Conservation (phyloP, 2,329 filamentous ascomycete genomes). For the Cladosporium phlei region DNA sequence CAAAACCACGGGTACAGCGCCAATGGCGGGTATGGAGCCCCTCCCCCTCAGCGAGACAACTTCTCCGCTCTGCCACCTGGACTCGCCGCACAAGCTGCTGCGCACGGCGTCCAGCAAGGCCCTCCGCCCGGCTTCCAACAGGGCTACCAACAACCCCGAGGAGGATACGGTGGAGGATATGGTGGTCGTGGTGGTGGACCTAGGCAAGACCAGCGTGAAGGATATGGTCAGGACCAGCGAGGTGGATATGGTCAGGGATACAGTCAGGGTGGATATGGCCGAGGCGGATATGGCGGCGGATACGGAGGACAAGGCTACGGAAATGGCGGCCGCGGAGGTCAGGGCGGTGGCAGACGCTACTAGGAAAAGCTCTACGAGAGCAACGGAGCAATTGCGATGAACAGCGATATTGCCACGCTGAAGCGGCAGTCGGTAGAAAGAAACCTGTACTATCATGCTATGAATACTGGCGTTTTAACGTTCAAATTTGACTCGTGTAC, state of each 20-base stretch:
- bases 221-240: constrained; percentile 2
- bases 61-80: constrained; percentile 30
- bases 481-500: no score
- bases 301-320: constrained; percentile 15
- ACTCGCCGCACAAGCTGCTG: constrained; percentile 31
- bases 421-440: no score
- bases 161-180: constrained; percentile 18
- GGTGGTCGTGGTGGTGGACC: constrained; percentile 20
- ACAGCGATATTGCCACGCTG: no score
- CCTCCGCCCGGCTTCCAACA: constrained; percentile 20
- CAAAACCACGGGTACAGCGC: constrained; percentile 21
- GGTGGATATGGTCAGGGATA: constrained; percentile 9
- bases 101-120: constrained; percentile 24
- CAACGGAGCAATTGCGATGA: no score
- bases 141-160: constrained; percentile 18
- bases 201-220: constrained; percentile 25
- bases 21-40: constrained; percentile 21
- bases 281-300: constrained; percentile 24
- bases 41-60: constrained; percentile 4
- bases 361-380: no score
- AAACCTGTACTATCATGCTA: no score
- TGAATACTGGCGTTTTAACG: no score
- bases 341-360: neutral
- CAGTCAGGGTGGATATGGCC: constrained; percentile 22
- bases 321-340: neutral